Evolutionary conservation across 148 eudicot species (phyloP).

Genomic region (Rhododendron ovatum): DNA sequence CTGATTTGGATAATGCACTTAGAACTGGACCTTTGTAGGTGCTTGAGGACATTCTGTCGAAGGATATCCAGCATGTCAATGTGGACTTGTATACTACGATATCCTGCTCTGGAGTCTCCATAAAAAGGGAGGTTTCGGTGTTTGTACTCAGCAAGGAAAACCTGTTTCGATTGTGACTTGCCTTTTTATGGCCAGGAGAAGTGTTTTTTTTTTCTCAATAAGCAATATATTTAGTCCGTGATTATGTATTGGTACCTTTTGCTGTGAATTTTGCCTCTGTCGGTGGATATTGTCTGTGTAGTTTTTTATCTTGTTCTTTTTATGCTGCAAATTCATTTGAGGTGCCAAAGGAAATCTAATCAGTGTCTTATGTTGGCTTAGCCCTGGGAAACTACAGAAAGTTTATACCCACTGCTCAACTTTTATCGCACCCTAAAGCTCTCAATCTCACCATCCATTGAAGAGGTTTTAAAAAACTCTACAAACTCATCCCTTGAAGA

Average conservation of each 20-base stretch:
- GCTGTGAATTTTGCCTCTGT: no score
- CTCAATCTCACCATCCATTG: no score
- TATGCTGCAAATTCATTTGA: no score
- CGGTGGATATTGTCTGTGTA: no score
- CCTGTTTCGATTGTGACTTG: background rate
- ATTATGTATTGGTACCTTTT: background rate
- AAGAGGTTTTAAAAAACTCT: no score
- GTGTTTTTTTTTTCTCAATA: background rate
- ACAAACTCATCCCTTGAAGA: no score
- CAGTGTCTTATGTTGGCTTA: no score
- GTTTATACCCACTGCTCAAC: no score
- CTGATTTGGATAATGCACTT: slow-evolving; percentile 77
- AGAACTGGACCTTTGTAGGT: slow-evolving; percentile 52
- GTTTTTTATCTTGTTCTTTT: no score
- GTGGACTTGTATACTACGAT: background rate
- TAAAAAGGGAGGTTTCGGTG: background rate
- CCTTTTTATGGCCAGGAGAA: background rate
- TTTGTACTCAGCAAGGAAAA: background rate
- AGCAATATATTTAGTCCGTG: background rate
- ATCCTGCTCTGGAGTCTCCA: background rate
- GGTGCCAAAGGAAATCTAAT: no score
- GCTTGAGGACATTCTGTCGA: background rate
- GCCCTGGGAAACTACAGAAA: no score
- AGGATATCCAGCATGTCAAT: background rate
- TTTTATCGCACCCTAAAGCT: no score